Percentiles rank a stretch among this genome's conserved stretches.
These are phyloP conservation scores for Paramecium caudatum DNA, from an alignment of 73 alveolate species.

Conservation along the genomic window DNA sequence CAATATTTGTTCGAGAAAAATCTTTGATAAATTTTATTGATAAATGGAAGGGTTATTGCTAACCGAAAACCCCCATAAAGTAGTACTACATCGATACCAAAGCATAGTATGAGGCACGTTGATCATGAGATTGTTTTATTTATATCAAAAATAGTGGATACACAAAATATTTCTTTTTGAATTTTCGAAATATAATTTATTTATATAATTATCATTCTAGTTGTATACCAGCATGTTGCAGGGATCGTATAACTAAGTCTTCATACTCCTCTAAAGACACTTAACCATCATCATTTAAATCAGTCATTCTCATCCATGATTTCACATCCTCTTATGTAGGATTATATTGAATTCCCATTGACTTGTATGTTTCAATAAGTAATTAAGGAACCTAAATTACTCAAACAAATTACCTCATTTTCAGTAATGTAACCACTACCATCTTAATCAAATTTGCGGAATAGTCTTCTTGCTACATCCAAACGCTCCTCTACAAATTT, in stretches of 20 bases:
- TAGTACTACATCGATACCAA: no score
- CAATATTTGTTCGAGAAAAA: no score
- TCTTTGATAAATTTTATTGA: no score
- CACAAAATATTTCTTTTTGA: no score
- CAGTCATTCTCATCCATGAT: slow-evolving; percentile 78
- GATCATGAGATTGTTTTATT: no score
- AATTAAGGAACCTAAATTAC: slow-evolving; percentile 13
- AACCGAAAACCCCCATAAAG: no score
- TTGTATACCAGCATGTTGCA: slow-evolving; percentile 70
- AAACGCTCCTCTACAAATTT: slow-evolving; percentile 67
- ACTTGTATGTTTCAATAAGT: slow-evolving; percentile 65
- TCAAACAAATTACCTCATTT: slow-evolving; percentile 63
- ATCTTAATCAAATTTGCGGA: slow-evolving; percentile 71
- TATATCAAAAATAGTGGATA: no score
- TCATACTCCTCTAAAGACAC: slow-evolving; percentile 75
- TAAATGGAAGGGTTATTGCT: no score
- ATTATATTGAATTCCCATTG: slow-evolving; percentile 68
- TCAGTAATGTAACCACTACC: slow-evolving; percentile 69
- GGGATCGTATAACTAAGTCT: slow-evolving; percentile 72
- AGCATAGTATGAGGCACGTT: no score
- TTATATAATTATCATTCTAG: slow-evolving; percentile 18
- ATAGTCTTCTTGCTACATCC: slow-evolving; percentile 78
- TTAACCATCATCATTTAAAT: slow-evolving; percentile 67
- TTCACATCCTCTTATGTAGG: slow-evolving; percentile 75
- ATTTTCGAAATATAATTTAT: neutral